Evolutionary conservation across 1,284 basidiomycete genomes (phyloP), one percentile per base, ranked within the genome.

Genomic region (Ustanciosporium gigantosporum): DNA sequence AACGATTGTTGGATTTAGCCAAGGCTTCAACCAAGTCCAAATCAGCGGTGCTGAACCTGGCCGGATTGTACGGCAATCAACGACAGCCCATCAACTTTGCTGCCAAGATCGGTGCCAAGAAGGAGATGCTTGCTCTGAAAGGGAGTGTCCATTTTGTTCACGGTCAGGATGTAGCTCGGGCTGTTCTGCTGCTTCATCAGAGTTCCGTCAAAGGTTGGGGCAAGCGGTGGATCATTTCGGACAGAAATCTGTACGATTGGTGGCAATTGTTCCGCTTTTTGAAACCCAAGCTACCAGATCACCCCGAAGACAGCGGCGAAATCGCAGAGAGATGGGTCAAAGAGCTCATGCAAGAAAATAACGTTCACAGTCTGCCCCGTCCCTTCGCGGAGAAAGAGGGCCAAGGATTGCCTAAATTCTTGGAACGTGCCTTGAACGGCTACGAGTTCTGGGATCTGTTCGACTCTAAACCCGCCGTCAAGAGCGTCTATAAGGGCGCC

Each of bases 71-170:
- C 38, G 70, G 70, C 14, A 61, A 40, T 27, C 62, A 46, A 6
- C 50, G 70, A 5, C 57, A 64, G 25, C 62, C 60, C 0, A 35
- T 41, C 13, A 67, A 68, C 46, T 72, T 65, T 48, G 51, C 68
- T 11, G 50, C 49, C 4, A 36, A 55, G 5, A 49, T 72, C 13
- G 66, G 60, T 3, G 49, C 55, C 3, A 55, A 45, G 38, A 69
- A 65, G 35, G 57, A 71, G 19, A 43, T 48, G 11, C 56, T 71
- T 14, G 36, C 36, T 6, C 25, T 52, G 21, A 61, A 72, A 27
- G 62, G 58, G 20, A 58, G 49, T 19, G 66, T 73, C 7, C 70
- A 73, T 36, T 60, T 73, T 25, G 56, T 73, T 4, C 70, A 73
- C 31, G 70, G 70, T 4, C 25, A 51, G 22, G 70, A 73, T 15